Evolutionary conservation across 306 rosid genomes (phyloP).

Genomic region (Hippophae gyantsensis): DNA sequence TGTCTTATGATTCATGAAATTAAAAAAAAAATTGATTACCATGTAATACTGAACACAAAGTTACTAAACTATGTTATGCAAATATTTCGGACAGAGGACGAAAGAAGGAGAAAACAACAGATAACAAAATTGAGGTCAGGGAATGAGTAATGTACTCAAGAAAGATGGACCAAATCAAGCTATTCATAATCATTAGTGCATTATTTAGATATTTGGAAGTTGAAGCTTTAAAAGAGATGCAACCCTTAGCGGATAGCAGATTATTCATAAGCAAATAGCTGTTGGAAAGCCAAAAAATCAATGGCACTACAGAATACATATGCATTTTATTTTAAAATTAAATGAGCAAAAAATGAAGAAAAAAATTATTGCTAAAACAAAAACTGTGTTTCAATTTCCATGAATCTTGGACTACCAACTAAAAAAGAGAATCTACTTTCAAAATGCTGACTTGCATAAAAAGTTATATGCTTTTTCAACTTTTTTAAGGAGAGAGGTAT

Average conservation of each 20-base stretch:
- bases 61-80: neutral
- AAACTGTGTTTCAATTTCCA: neutral
- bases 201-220: neutral
- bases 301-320: neutral
- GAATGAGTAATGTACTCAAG: neutral
- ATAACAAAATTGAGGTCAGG: neutral
- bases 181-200: neutral
- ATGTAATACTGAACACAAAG: too few relatives aligned
- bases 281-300: neutral
- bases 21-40: too few relatives aligned
- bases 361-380: neutral
- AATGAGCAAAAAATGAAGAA: neutral
- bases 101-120: neutral
- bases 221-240: neutral
- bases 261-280: too few relatives aligned
- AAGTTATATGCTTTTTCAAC: neutral
- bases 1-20: too few relatives aligned
- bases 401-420: neutral
- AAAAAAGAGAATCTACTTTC: neutral
- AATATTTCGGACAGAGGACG: neutral
- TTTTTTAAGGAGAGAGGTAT: neutral
- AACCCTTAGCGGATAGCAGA: neutral
- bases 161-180: too few relatives aligned
- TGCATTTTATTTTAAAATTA: too few relatives aligned
- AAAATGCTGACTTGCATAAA: neutral